Percentiles rank a stretch among this genome's conserved stretches.
phyloP scores from a whole-genome alignment of 768 basidiomycete genomes.

The Boletus rubroflammeus region DNA sequence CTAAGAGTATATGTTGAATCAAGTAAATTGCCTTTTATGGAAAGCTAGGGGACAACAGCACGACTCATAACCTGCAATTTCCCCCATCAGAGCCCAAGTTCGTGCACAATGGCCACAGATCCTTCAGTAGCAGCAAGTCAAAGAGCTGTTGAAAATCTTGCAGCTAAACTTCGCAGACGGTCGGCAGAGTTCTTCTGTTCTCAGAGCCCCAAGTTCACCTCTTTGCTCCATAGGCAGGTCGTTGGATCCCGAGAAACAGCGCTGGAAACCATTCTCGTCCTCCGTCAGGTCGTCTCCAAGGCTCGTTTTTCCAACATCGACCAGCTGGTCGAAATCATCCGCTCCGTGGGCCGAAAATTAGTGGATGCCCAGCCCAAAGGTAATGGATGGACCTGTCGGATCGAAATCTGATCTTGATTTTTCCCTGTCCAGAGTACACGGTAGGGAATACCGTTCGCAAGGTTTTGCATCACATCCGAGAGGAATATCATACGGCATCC shows the following conservation, averaged over 20 bases:
- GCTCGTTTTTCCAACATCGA: constrained; percentile 85
- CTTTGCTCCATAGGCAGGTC: constrained; percentile 60
- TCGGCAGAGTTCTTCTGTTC: constrained; percentile 36
- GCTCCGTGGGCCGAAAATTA: constrained; percentile 71
- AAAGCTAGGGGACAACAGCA: constrained; percentile 2
- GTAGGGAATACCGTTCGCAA: constrained; percentile 94
- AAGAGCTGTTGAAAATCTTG: constrained; percentile 64
- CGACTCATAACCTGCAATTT: constrained; percentile 11
- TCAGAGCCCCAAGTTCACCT: constrained; percentile 34
- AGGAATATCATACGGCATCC: constrained; percentile 87
- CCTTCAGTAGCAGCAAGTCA: constrained; percentile 39
- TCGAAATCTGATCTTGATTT: constrained; percentile 7
- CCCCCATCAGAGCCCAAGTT: neutral
- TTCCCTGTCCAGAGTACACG: constrained; percentile 66
- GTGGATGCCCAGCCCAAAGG: constrained; percentile 96
- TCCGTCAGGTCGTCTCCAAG: constrained; percentile 86
- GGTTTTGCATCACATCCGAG: constrained; percentile 88
- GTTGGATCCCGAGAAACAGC: constrained; percentile 89
- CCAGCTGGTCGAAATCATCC: constrained; percentile 76
- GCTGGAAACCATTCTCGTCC: constrained; percentile 80
- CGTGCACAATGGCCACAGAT: constrained; percentile 42
- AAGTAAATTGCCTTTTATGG: constrained; percentile 18
- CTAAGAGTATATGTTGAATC: too few species aligned
- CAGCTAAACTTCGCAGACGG: constrained; percentile 69
- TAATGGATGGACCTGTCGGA: constrained; percentile 29